phyloP scores from a whole-genome alignment of 1,284 basidiomycete genomes.

The Amylostereum chailletii region DNA sequence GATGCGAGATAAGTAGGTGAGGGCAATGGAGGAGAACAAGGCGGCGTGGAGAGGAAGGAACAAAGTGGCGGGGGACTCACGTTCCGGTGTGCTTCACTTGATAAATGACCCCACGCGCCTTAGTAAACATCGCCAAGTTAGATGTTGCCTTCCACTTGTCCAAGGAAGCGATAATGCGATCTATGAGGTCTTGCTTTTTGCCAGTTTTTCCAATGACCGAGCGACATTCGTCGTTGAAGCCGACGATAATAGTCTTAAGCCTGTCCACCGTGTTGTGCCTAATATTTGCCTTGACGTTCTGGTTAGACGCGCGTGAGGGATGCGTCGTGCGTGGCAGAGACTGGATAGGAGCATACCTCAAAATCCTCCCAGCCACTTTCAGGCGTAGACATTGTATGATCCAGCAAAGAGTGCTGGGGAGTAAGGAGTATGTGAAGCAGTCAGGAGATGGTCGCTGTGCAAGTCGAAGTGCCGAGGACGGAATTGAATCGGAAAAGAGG shows the following conservation, averaged over 20 bases:
- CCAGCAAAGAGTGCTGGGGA: constrained; percentile 5
- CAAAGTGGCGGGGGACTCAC: constrained; percentile 36
- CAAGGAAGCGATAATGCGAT: constrained; percentile 50
- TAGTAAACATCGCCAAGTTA: constrained; percentile 54
- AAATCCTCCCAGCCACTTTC: constrained; percentile 49
- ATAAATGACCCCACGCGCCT: constrained; percentile 51
- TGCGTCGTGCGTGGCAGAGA: not conserved
- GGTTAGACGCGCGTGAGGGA: constrained; percentile 14
- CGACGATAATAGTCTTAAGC: constrained; percentile 66
- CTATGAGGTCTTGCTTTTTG: constrained; percentile 78
- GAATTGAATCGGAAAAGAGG: not conserved
- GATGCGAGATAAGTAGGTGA: not conserved
- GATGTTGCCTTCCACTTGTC: constrained; percentile 49
- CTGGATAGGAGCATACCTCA: constrained; percentile 34
- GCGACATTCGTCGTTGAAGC: constrained; percentile 67
- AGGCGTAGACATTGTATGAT: constrained; percentile 30
- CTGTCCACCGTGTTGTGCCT: constrained; percentile 64
- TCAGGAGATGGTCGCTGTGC: constrained; percentile 5
- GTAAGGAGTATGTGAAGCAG: not conserved
- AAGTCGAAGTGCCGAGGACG: constrained; percentile 3
- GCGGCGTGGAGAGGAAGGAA: not conserved
- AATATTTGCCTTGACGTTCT: constrained; percentile 40
- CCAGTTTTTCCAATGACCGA: constrained; percentile 66
- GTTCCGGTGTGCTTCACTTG: constrained; percentile 51
- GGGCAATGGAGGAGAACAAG: not conserved